Percentiles rank a stretch among this genome's conserved stretches.
These are phyloP conservation scores for Lactifluus volemus DNA, from an alignment of 768 basidiomycete genomes.

Conservation along the genomic window DNA sequence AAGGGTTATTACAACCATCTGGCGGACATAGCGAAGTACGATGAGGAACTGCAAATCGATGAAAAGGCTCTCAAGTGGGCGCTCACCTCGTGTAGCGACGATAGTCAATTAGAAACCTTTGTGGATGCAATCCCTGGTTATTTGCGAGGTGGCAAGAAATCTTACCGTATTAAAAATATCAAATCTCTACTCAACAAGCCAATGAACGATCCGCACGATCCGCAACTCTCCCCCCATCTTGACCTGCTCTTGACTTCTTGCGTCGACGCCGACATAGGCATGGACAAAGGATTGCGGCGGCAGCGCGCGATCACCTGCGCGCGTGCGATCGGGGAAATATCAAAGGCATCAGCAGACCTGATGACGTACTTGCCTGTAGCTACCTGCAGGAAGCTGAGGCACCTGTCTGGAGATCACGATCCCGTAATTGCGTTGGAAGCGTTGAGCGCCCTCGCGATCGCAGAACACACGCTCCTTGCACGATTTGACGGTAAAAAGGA, in stretches of 20 bases:
- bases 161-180: neutral
- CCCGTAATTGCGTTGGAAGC: neutral
- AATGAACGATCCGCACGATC: neutral
- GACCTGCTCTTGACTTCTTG: slow-evolving; percentile 4
- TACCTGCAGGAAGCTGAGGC: neutral
- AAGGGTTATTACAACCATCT: neutral
- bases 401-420: neutral
- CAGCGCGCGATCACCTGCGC: slow-evolving; percentile 9
- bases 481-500: neutral
- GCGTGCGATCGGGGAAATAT: slow-evolving; percentile 7
- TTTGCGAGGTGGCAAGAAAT: neutral
- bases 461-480: neutral
- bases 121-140: neutral
- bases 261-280: neutral
- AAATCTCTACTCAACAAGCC: neutral
- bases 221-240: neutral
- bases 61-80: neutral
- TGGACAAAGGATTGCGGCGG: slow-evolving; percentile 2
- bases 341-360: neutral
- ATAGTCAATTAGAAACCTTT: neutral
- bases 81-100: neutral
- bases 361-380: neutral
- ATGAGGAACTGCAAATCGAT: too few relatives aligned
- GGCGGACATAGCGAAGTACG: too few relatives aligned
- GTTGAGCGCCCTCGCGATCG: neutral